phyloP scores from a whole-genome alignment of 805 yeast species.

The Blastobotrys peoriensis region DNA sequence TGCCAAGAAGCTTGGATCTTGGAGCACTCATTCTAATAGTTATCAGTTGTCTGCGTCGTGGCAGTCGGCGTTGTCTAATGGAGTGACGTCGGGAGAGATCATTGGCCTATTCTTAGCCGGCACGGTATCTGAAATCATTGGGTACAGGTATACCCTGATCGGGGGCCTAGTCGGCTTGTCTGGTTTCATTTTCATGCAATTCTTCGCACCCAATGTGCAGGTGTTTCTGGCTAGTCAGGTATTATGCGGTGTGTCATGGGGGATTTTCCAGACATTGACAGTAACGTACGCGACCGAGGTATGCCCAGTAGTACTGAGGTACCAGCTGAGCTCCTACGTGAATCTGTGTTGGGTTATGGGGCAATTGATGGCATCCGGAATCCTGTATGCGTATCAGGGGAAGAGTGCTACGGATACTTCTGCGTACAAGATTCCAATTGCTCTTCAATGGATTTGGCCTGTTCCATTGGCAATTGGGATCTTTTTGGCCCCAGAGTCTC shows the following conservation, averaged over 20 bases:
- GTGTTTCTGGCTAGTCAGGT: constrained; percentile 34
- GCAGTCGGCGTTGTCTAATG: constrained; percentile 20
- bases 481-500: constrained; percentile 47
- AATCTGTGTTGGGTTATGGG: constrained; percentile 54
- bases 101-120: constrained; percentile 44
- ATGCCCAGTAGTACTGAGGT: constrained; percentile 45
- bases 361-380: constrained; percentile 49
- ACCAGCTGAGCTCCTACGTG: constrained; percentile 44
- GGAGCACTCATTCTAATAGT: not conserved
- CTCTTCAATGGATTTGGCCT: constrained; percentile 57
- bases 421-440: constrained; percentile 48
- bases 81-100: constrained; percentile 34
- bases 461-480: constrained; percentile 36
- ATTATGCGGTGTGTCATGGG: constrained; percentile 42
- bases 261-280: constrained; percentile 45
- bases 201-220: constrained; percentile 37
- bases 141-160: constrained; percentile 40
- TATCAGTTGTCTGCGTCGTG: constrained; percentile 17
- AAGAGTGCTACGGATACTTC: constrained; percentile 15
- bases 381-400: constrained; percentile 22
- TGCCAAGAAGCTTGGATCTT: constrained; percentile 12
- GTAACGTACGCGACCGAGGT: constrained; percentile 51
- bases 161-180: constrained; percentile 29
- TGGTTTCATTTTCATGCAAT: constrained; percentile 40
- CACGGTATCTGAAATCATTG: constrained; percentile 39